Evolutionary conservation across 768 basidiomycete genomes (phyloP), one percentile per base, ranked within the genome.

Genomic region (Suillus fuscotomentosus): DNA sequence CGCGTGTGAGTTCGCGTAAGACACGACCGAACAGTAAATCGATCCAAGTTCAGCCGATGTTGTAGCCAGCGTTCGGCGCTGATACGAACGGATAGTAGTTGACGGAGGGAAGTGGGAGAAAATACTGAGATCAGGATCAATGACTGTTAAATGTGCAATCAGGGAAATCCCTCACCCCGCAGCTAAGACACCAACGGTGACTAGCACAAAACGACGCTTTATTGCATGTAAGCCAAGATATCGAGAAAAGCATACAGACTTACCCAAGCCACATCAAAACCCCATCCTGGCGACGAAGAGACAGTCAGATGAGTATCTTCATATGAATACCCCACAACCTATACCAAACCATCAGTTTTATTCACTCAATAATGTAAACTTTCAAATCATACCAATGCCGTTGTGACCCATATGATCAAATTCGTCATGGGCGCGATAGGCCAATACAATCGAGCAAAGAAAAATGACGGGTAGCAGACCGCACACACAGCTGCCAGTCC

Each of bases 311-410:
- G 82, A 0, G 79, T 75, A 72, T 89, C 86, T 72, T 88, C 83
- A 75, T 89, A 91, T 11, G 89, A 92, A 73, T 88, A 92, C 2
- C 90, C 91, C 48, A 91, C 70, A 0, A 92, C 83, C 90, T 90
- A 60, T 5, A 50, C 36, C n/a, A 60, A 34, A 24, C 38, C 8
- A 17, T 22, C 24, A 11, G 6, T 47, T 20, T 45, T 4, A 14
- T n/a, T 45, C 15, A 17, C 9, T 20, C n/a, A 9, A 7, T 11
- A 1, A 64, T 45, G 34, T 10, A n/a, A 41, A 63, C 8, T 38
- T 48, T 5, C 4, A 42, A 36, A 13, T 74, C 84, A 34, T 63
- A 90, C 90, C 77, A 92, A 72, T 34, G 80, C 79, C 14, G 80
- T 69, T 1, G 90, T 92, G 9, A 89, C 83, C 68, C 86, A 87